Conservation (phyloP, 371 early-diverging fungal species). For the Cokeromyces recurvatus region DNA sequence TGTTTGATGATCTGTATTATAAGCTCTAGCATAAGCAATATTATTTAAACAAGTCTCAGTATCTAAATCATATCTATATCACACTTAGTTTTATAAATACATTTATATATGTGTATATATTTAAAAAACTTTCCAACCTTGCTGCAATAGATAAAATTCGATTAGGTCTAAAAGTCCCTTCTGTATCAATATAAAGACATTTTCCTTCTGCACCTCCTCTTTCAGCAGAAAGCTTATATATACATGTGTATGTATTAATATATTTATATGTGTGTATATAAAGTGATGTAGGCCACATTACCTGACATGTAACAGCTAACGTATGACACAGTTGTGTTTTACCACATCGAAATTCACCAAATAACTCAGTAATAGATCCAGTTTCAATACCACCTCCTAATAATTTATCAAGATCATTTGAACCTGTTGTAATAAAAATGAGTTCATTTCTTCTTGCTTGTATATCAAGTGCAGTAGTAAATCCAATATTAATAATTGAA, state of each 20-base stretch:
- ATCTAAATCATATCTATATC: slow-evolving; percentile 71
- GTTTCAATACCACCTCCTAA: slow-evolving; percentile 98
- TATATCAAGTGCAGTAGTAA: slow-evolving; percentile 92
- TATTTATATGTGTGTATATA: no score
- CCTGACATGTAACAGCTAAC: slow-evolving; percentile 95
- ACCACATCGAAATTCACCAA: slow-evolving; percentile 99
- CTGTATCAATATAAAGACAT: slow-evolving; percentile 98
- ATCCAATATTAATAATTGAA: slow-evolving; percentile 92
- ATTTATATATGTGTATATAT: no score
- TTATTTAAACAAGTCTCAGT: slow-evolving; percentile 92
- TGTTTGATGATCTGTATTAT: slow-evolving; percentile 98
- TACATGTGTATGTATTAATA: no score
- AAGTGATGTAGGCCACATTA: no score
- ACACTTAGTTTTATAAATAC: no score
- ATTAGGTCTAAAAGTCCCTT: slow-evolving; percentile 98
- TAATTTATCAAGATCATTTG: slow-evolving; percentile 90
- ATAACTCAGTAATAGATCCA: slow-evolving; percentile 97
- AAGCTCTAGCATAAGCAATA: slow-evolving; percentile 96
- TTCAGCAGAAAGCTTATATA: slow-evolving; percentile 65
- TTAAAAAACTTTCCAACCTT: no score
- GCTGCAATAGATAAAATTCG: slow-evolving; percentile 90
- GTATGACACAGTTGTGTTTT: slow-evolving; percentile 98
- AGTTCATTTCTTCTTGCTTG: slow-evolving; percentile 80
- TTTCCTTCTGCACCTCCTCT: slow-evolving; percentile 97
- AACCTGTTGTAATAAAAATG: slow-evolving; percentile 90